Percentiles rank a stretch among this genome's conserved stretches.
Evolutionary conservation across 2,329 filamentous ascomycete species (phyloP).

Genomic region (Microdochium bolleyi): DNA sequence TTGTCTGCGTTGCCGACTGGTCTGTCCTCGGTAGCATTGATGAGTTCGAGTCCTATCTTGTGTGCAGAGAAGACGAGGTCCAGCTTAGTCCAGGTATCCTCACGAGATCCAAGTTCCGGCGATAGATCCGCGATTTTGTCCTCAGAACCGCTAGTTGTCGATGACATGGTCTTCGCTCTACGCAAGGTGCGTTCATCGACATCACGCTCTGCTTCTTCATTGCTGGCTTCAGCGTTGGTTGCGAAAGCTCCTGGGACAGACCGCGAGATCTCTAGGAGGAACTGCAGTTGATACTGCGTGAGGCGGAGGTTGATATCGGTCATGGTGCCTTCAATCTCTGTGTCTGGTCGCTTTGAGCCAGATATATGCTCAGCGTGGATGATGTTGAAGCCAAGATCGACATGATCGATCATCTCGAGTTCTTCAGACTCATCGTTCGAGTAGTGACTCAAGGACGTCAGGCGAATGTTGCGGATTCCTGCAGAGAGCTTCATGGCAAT

Average conservation of each 20-base stretch:
- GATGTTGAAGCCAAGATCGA: constrained; percentile 88
- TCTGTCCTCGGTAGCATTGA: constrained; percentile 65
- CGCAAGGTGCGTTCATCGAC: constrained; percentile 51
- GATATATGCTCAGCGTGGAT: constrained; percentile 82
- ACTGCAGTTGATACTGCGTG: constrained; percentile 85
- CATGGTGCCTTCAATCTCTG: constrained; percentile 86
- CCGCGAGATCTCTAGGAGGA: constrained; percentile 77
- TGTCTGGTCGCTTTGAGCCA: constrained; percentile 74
- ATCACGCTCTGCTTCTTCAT: constrained; percentile 68
- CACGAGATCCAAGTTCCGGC: constrained; percentile 62
- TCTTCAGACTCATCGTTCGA: constrained; percentile 66
- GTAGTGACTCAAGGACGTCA: constrained; percentile 88
- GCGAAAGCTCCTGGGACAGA: constrained; percentile 85
- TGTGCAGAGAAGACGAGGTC: constrained; percentile 87
- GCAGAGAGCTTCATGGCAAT: constrained; percentile 85
- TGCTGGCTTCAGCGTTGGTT: constrained; percentile 61
- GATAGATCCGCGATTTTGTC: constrained; percentile 44
- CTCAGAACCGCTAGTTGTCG: constrained; percentile 25
- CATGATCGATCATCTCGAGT: constrained; percentile 92
- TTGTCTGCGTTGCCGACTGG: constrained; percentile 72
- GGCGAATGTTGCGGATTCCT: constrained; percentile 83
- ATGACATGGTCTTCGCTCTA: constrained; percentile 36
- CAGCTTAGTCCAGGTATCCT: constrained; percentile 82
- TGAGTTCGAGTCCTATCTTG: constrained; percentile 80
- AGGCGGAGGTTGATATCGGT: constrained; percentile 86